Evolutionary conservation across 805 yeast genomes (phyloP), one percentile per base, ranked within the genome.

Genomic region (Pichia heedii): DNA sequence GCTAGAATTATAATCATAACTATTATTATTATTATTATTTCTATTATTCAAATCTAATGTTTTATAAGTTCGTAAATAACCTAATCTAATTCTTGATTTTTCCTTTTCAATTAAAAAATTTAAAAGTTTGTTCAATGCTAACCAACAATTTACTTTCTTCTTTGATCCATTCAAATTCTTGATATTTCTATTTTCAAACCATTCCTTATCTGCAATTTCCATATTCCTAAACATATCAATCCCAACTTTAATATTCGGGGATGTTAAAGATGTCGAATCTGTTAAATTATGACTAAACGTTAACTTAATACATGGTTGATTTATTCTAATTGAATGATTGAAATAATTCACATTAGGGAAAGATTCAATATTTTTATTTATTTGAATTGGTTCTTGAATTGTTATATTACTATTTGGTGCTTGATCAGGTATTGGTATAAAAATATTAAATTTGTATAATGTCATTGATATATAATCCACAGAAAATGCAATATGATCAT

Each of bases 401-500:
- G 27, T 47, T 12, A 32, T 51, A 30, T 50, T 50, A 41, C 29
- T 42, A 36, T 41, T 41, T 15, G 40, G 45, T 35, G 19, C 49
- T 27, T 52, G 52, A 5, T 49, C 41, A 2, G 62, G 60, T 22
- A 55, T 48, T 3, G 64, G 63, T 5, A 58, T 24, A 26, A 52
- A 52, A 22, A 60, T 54, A 27, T 49, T 50, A 38, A 58, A 51
- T 27, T 33, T 42, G 26, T 51, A 46, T 13, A 36, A 37, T 5
- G 54, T 48, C 8, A 52, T 22, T 5, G 51, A 42, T 7, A 45
- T 33, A 20, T 50, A 47, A 16, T 51, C 48, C 18, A 50, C 49
- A 2, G 62, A 53, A 47, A 55, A 59, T 1, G 54, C 54, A 16
- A 60, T 37, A n/a, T 45, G 36, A 11, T 39, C 36, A 8, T 53